These are phyloP conservation scores for Hymenochaete sp. DNA, from an alignment of 1,284 basidiomycete species.

Conservation along the genomic window DNA sequence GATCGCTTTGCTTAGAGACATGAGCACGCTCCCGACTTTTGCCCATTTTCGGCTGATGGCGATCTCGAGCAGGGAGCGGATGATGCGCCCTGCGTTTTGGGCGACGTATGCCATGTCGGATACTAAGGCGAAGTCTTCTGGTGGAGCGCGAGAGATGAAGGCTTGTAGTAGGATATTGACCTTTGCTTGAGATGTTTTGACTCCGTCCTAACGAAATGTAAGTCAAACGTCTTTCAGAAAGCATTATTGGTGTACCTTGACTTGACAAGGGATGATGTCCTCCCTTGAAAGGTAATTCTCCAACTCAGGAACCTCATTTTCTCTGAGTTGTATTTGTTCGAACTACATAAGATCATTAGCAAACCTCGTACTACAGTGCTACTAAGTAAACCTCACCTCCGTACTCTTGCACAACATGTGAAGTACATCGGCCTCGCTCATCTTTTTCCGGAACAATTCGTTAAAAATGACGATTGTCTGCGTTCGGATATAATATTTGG, in stretches of 20 bases:
- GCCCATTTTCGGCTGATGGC: slow-evolving; percentile 91
- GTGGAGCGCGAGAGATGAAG: slow-evolving; percentile 70
- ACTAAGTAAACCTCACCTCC: slow-evolving; percentile 46
- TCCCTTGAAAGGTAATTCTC: slow-evolving; percentile 53
- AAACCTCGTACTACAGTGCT: slow-evolving; percentile 1
- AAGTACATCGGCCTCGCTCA: slow-evolving; percentile 93
- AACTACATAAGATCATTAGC: slow-evolving; percentile 50
- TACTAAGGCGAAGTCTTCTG: slow-evolving; percentile 95
- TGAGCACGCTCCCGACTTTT: slow-evolving; percentile 68
- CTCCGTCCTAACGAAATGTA: slow-evolving; percentile 49
- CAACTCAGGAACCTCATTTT: slow-evolving; percentile 84
- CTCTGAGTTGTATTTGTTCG: slow-evolving; percentile 89
- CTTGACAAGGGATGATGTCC: slow-evolving; percentile 63
- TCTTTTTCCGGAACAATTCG: slow-evolving; percentile 67
- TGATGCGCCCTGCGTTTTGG: slow-evolving; percentile 91
- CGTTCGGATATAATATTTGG: slow-evolving; percentile 91
- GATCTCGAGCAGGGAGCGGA: slow-evolving; percentile 90
- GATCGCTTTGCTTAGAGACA: slow-evolving; percentile 90
- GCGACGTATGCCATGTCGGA: slow-evolving; percentile 93
- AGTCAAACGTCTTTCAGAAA: no score
- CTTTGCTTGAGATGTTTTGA: slow-evolving; percentile 78
- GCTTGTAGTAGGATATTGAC: slow-evolving; percentile 95
- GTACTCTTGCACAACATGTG: slow-evolving; percentile 83
- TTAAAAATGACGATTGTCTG: slow-evolving; percentile 89
- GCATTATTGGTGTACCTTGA: no score